Conservation (phyloP, 2,329 filamentous ascomycete genomes). For the Dactylonectria macrodidyma region DNA sequence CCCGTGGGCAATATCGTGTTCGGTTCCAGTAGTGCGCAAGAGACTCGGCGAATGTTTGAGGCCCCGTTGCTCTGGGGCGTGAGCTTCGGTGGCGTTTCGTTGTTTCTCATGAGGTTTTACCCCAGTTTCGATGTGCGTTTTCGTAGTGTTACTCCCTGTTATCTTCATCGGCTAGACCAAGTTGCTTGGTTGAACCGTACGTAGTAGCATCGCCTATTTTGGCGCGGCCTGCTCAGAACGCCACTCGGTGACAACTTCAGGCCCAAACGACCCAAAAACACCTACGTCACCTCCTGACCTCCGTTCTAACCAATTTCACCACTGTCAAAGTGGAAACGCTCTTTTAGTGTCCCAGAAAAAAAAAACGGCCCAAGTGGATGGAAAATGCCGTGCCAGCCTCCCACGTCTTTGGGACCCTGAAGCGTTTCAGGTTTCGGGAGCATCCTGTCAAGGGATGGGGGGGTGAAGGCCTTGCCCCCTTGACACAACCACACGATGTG, state of each 20-base stretch:
- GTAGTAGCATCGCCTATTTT: constrained; percentile 11
- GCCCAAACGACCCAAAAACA: neutral
- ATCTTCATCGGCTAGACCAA: neutral
- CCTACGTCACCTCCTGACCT: constrained; percentile 5
- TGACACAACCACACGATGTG: constrained; percentile 32
- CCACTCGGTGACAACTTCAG: constrained; percentile 12
- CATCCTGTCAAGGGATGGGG: constrained; percentile 23
- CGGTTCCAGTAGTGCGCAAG: neutral
- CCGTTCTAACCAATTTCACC: constrained; percentile 9
- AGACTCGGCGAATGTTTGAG: neutral
- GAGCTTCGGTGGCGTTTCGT: neutral
- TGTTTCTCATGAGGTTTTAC: constrained; percentile 2
- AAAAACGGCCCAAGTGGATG: neutral
- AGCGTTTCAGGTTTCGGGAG: constrained; percentile 49
- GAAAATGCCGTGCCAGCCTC: constrained; percentile 20
- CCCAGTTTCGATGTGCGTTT: neutral
- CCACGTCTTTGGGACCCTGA: constrained; percentile 34
- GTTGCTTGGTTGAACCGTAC: constrained; percentile 14
- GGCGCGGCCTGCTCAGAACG: constrained; percentile 6
- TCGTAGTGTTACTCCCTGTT: neutral
- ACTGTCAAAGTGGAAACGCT: neutral
- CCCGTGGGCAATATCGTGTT: neutral
- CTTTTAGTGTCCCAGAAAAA: neutral
- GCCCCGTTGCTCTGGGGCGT: neutral
- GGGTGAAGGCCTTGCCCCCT: constrained; percentile 20